A percentile compares a stretch with the other conserved stretches of the same genome.
These are phyloP conservation scores for Entomortierella chlamydospora DNA, from an alignment of 192 early-diverging fungal species.

Conservation along the genomic window DNA sequence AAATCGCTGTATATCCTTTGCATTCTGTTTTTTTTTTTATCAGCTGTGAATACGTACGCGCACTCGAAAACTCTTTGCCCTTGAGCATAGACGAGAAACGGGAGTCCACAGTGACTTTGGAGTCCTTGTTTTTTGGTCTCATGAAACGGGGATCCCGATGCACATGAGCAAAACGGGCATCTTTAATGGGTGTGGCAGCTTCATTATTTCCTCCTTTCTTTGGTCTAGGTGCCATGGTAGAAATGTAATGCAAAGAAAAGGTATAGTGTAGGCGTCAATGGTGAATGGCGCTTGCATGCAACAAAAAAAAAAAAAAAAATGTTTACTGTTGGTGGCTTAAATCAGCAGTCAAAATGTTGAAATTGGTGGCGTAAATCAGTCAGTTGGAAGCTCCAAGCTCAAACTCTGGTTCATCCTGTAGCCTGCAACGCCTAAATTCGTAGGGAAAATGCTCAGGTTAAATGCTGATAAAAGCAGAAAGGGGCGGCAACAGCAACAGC, in stretches of 20 bases:
- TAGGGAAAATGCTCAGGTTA: too few relatives aligned
- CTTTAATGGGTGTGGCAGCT: constrained; percentile 54
- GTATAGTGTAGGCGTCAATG: not conserved
- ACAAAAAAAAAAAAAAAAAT: constrained; percentile 12
- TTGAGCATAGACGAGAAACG: constrained; percentile 89
- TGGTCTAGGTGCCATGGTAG: constrained; percentile 35
- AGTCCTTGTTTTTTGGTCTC: constrained; percentile 80
- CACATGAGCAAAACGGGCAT: constrained; percentile 83
- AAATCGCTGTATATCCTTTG: too few relatives aligned
- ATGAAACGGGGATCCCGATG: constrained; percentile 84
- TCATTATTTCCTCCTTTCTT: constrained; percentile 44
- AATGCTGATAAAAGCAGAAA: too few relatives aligned
- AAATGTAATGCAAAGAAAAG: constrained; percentile 1
- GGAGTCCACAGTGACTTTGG: constrained; percentile 89
- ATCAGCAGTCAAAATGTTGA: too few relatives aligned
- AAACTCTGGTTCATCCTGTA: too few relatives aligned
- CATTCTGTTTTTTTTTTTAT: not conserved
- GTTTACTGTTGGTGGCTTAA: constrained; percentile 4
- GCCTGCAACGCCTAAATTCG: too few relatives aligned
- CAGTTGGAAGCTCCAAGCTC: too few relatives aligned
- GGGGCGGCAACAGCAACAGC: too few relatives aligned
- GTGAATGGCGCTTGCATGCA: not conserved
- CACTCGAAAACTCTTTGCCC: constrained; percentile 66
- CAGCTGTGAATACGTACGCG: constrained; percentile 51
- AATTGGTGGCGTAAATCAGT: too few relatives aligned